phyloP scores from a whole-genome alignment of 2,329 filamentous ascomycete genomes.

The Decorospora gaudefroyi region DNA sequence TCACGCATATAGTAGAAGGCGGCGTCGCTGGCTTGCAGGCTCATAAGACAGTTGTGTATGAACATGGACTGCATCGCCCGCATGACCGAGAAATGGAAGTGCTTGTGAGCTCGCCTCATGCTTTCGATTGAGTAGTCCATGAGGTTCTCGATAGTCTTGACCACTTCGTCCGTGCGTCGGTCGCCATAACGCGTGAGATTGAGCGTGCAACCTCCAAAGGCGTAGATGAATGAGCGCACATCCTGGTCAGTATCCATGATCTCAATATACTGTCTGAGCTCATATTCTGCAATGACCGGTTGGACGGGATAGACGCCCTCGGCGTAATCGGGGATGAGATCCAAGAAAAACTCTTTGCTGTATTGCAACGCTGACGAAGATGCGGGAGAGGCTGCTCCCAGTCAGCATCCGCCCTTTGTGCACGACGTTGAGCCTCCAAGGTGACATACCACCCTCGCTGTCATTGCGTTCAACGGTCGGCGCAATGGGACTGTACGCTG shows the following conservation, averaged over 20 bases:
- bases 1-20: constrained; percentile 59
- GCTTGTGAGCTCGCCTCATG: constrained; percentile 46
- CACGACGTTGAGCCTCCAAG: not conserved
- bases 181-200: constrained; percentile 49
- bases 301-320: constrained; percentile 54
- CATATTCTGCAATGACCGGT: constrained; percentile 52
- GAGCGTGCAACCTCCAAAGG: constrained; percentile 54
- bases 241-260: constrained; percentile 49
- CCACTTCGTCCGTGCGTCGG: constrained; percentile 39
- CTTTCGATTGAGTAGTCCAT: constrained; percentile 46
- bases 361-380: constrained; percentile 27
- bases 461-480: constrained; percentile 22
- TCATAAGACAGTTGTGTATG: constrained; percentile 59
- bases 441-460: constrained; percentile 27
- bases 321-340: constrained; percentile 53
- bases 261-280: constrained; percentile 45
- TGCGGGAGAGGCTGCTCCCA: constrained; percentile 19
- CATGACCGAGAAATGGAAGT: constrained; percentile 52
- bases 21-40: constrained; percentile 54
- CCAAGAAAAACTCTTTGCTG: constrained; percentile 46
- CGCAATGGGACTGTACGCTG: constrained; percentile 18
- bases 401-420: constrained; percentile 16
- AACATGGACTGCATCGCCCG: constrained; percentile 59
- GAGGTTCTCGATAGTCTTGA: constrained; percentile 40
- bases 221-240: constrained; percentile 51